Conservation (phyloP, 2,329 filamentous ascomycete genomes). For the Ceratocystis cubensis region DNA sequence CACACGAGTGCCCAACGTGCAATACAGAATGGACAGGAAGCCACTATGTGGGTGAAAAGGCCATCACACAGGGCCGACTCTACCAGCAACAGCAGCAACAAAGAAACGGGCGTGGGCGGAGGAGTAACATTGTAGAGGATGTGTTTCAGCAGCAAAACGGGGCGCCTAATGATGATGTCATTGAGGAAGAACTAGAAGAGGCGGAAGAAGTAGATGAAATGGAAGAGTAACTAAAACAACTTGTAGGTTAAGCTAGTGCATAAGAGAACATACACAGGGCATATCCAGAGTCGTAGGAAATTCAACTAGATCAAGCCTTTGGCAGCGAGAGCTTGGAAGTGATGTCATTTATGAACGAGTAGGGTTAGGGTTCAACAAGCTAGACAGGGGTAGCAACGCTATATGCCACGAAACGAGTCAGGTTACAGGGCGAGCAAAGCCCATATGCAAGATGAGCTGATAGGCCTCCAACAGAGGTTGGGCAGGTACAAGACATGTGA, state of each 20-base stretch:
- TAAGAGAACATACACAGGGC: not conserved
- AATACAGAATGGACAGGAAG: slow-evolving; percentile 37
- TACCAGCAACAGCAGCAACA: slow-evolving; percentile 30
- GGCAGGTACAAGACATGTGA: not conserved
- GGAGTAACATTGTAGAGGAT: slow-evolving; percentile 28
- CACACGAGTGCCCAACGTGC: slow-evolving; percentile 53
- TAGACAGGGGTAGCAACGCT: not conserved
- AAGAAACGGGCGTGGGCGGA: slow-evolving; percentile 30
- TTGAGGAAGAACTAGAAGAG: slow-evolving; percentile 24
- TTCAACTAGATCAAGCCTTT: too few relatives aligned
- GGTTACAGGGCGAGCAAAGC: too few relatives aligned
- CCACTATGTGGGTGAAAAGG: slow-evolving; percentile 44
- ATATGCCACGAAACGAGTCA: too few relatives aligned
- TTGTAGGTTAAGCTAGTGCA: not conserved
- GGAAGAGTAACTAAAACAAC: not conserved
- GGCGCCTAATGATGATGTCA: slow-evolving; percentile 25
- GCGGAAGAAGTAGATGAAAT: slow-evolving; percentile 18
- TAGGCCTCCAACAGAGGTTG: not conserved
- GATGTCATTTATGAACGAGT: not conserved
- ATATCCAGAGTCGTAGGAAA: too few relatives aligned
- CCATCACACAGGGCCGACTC: slow-evolving; percentile 42
- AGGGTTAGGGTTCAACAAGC: not conserved
- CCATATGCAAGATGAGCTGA: not conserved
- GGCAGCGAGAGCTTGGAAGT: not conserved
- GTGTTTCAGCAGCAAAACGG: slow-evolving; percentile 27